A percentile compares a stretch with the other conserved stretches of the same genome.
These are phyloP conservation scores for Skeletonema costatum DNA, from an alignment of 108 stramenopile genomes.

Conservation along the genomic window DNA sequence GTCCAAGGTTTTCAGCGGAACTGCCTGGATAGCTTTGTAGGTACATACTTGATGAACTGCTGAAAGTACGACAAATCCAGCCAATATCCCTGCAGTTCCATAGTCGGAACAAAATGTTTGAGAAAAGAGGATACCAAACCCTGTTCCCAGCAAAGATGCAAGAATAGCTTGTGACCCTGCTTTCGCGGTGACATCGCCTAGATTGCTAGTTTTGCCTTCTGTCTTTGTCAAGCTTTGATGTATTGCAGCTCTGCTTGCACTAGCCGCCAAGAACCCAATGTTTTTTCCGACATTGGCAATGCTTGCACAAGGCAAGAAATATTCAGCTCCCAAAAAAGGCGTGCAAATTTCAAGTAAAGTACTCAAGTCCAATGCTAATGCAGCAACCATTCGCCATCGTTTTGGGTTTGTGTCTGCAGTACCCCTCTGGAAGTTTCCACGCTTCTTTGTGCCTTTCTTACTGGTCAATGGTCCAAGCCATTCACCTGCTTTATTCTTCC, in stretches of 20 bases:
- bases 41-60: conserved; percentile 77
- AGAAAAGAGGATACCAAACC: conserved; percentile 86
- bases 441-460: background rate
- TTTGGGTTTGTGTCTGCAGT: conserved; percentile 90
- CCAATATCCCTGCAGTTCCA: conserved; percentile 32
- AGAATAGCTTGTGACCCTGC: conserved; percentile 91
- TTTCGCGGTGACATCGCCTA: conserved; percentile 98
- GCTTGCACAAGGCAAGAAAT: conserved; percentile 87
- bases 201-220: conserved; percentile 56
- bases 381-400: conserved; percentile 89
- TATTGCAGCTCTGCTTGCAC: conserved; percentile 92
- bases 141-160: conserved; percentile 88
- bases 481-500: conserved; percentile 23
- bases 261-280: conserved; percentile 91
- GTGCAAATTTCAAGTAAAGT: conserved; percentile 87
- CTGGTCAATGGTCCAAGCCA: background rate
- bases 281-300: conserved; percentile 98
- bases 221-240: conserved; percentile 77
- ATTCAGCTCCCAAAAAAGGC: conserved; percentile 70
- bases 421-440: conserved; percentile 36
- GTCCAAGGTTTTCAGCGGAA: conserved; percentile 80
- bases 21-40: conserved; percentile 73
- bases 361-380: conserved; percentile 84
- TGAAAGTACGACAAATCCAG: conserved; percentile 59
- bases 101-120: conserved; percentile 51